Evolutionary conservation across 768 basidiomycete species (phyloP).

Genomic region (Russula griseocarnosa): DNA sequence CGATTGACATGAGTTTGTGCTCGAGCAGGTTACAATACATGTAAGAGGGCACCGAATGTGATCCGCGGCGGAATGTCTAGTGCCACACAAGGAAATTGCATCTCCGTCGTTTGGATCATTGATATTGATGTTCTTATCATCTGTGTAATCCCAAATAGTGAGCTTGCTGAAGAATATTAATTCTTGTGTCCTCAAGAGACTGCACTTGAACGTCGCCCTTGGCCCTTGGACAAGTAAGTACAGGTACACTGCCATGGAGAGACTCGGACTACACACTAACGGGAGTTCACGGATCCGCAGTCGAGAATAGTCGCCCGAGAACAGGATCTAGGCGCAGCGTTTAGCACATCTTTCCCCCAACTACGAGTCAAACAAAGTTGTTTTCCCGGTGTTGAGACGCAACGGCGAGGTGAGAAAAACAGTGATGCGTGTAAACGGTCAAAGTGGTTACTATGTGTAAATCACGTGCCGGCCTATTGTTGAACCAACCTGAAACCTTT

Average conservation of each 20-base stretch:
- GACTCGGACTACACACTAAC: too few species aligned
- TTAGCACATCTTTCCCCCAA: too few species aligned
- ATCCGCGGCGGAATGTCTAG: not conserved
- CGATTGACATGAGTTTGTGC: conserved; percentile 15
- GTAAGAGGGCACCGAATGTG: not conserved
- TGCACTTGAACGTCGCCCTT: not conserved
- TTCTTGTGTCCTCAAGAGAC: not conserved
- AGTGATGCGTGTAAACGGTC: too few species aligned
- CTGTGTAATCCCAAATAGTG: not conserved
- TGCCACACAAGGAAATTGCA: not conserved
- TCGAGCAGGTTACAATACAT: conserved; percentile 8
- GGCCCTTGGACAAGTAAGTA: not conserved
- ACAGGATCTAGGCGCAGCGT: not conserved
- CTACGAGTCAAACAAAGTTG: too few species aligned
- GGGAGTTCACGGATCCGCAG: not conserved
- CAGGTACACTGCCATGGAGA: not conserved
- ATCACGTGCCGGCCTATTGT: not conserved
- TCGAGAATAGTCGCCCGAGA: not conserved
- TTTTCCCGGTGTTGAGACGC: not conserved
- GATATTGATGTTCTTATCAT: too few species aligned
- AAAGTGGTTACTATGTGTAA: not conserved
- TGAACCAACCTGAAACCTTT: too few species aligned
- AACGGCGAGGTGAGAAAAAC: not conserved
- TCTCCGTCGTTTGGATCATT: not conserved
- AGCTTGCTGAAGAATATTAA: not conserved